A percentile compares a stretch with the other conserved stretches of the same genome.
These are phyloP conservation scores for Zygnema circumcarinatum DNA, from an alignment of 139 green algal genomes.

Conservation along the genomic window DNA sequence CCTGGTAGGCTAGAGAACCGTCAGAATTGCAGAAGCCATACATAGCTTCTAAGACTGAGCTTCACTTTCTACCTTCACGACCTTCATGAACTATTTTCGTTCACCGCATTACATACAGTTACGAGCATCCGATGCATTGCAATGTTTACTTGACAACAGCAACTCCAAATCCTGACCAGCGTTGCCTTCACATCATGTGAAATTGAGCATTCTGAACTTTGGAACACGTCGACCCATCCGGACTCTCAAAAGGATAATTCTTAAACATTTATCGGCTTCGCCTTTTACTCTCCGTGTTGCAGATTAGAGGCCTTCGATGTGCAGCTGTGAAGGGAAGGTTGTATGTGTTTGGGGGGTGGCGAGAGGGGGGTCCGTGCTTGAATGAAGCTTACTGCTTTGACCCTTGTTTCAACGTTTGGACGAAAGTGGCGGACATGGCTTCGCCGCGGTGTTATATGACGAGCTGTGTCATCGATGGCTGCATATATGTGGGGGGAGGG, in stretches of 20 bases:
- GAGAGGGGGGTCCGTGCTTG: conserved; percentile 8
- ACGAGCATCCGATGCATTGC: neutral
- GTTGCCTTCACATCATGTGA: neutral
- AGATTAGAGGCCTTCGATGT: conserved; percentile 32
- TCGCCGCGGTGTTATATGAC: conserved; percentile 25
- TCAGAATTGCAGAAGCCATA: too few relatives aligned
- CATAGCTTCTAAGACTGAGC: neutral
- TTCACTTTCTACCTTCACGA: neutral
- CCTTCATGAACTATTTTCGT: neutral
- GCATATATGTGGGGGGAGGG: conserved; percentile 25
- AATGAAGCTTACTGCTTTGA: conserved; percentile 10
- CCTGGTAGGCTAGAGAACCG: too few relatives aligned
- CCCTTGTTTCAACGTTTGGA: conserved; percentile 3
- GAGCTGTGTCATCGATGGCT: neutral
- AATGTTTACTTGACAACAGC: neutral
- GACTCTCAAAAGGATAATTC: neutral
- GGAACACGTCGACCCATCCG: neutral
- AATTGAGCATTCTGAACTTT: neutral
- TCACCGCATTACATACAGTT: neutral
- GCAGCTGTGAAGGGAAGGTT: conserved; percentile 23
- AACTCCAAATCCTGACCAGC: too few relatives aligned
- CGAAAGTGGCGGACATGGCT: conserved; percentile 6
- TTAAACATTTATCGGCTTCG: neutral
- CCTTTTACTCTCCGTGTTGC: neutral
- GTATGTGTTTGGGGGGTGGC: conserved; percentile 42